Base-by-base conservation (phyloP, 139 green algal species). In the Pedinophyceae sp. region DNA sequence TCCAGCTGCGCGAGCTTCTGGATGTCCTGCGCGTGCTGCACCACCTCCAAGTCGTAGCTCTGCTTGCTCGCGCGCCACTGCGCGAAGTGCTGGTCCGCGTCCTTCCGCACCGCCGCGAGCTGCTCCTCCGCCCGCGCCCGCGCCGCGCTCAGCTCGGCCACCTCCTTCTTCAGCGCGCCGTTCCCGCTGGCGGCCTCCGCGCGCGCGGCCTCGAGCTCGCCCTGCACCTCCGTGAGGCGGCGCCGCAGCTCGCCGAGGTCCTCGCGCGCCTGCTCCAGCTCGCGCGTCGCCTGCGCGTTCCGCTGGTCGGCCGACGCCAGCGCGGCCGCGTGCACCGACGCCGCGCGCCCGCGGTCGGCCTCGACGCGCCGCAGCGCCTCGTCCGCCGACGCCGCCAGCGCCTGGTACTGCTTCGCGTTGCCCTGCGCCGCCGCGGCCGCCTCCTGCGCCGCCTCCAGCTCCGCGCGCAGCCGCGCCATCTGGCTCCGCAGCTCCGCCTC, bases 391-490 rank as follows among this genome's bases (percentile, higher is more conserved):
- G 25, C n/a, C n/a, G 25, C 27, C 39, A 59, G 40, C 16, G 53
- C 53, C 19, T 55, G 40, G 20, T 59, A 59, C 53, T 59, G 26
- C 6, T 28, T 30, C 19, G 27, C 25, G 39, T 59, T 25, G 53
- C 38, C 53, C 40, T 30, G 25, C 5, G 53, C 53, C 7, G 53
- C 53, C 5, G 53, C 53, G 19, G 53, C 53, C 7, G 53, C 25
- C 19, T 55, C 26, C 28, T 53, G 53, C 4, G 53, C 53, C n/a
- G 6, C 5, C 10, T 34, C 47, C 24, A 10, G 47, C 47, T 52
- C 47, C 24, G 10, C 47, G 10, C 34, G 7, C 34, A 43, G 34
- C 10, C 34, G 34, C 10, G 7, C 34, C 10, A 52, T 7, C 25
- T 52, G 7, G 25, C 10, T 15, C 47, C 25, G 7, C 10, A 52